Base-by-base conservation (phyloP, 106 monocot genomes). In the Acorus calamus region DNA sequence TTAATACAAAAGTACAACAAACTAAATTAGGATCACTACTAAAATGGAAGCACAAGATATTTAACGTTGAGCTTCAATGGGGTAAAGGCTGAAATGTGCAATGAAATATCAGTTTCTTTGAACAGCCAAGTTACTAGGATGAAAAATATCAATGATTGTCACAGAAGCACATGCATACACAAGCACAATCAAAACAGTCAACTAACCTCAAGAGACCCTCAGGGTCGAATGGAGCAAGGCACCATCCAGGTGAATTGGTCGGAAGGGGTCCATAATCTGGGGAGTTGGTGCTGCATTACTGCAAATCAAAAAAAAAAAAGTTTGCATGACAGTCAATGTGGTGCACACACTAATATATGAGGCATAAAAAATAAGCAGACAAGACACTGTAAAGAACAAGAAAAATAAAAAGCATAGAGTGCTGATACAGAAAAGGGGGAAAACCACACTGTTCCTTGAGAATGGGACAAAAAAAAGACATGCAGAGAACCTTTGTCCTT, bases 201-300 rank as follows among this genome's bases (percentile, higher is more conserved):
- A 57, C 60, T 28, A 52, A 94, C 96, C 96, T 96, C 65, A 96
- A 74, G 42, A 96, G 67, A 55, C 91, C 96, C 71, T 96, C 96
- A 57, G 96, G 94, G 46, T 91, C 91, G 75, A 96, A 96, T 71
- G 96, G 96, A 63, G 96, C 90, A 61, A 83, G 78, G 62, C 96
- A 96, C 96, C 96, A 96, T 11, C 11, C 61, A 3, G 96, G 96
- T 53, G 91, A 76, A 74, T 83, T 76, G 72, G 82, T 67, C 54
- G 90, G 96, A 60, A 83, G 83, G 9, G 96, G 80, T 4, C 96
- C 96, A 83, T 87, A 96, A 76, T 85, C 96, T 63, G 96, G 96
- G 48, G 90, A 96, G 61, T 85, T 90, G 44, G 74, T 56, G 75
- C 90, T 96, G 63, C 96, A 96, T 54, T 87, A 83, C 96, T 96